Conservation (phyloP, 345 rosid genomes). For the Heritiera littoralis region DNA sequence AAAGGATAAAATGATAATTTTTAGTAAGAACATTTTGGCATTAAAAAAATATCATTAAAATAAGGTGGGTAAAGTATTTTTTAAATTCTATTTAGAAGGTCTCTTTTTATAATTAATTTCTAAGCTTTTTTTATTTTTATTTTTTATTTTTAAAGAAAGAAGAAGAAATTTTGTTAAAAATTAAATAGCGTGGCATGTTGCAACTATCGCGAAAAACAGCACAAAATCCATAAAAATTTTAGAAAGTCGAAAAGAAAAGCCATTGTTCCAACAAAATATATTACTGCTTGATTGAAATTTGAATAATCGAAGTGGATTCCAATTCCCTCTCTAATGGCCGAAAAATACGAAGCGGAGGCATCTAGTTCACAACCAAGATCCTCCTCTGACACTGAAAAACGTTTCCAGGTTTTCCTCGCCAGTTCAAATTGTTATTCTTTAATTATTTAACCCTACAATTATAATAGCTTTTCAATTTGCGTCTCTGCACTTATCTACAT, state of each 20-base stretch:
- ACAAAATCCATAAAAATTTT: no score
- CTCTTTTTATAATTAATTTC: no score
- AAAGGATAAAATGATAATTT: no score
- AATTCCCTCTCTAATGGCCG: conserved; percentile 42
- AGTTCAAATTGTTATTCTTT: not conserved
- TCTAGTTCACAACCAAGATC: conserved; percentile 33
- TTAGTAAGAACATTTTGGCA: no score
- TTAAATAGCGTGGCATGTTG: no score
- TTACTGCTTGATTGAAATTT: not conserved
- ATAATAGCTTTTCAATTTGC: not conserved
- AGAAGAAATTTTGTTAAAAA: no score
- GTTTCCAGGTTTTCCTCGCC: conserved; percentile 42
- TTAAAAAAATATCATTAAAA: no score
- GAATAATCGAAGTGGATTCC: conserved; percentile 7
- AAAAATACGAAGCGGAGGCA: conserved; percentile 39
- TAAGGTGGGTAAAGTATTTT: no score
- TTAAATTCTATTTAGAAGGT: no score
- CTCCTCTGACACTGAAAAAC: conserved; percentile 31
- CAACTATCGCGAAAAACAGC: no score
- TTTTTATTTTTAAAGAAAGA: no score
- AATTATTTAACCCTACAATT: not conserved
- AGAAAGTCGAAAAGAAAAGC: not conserved
- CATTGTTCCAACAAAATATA: not conserved
- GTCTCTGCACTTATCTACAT: not conserved
- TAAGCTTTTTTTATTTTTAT: no score